These are phyloP conservation scores for Dactylorhiza incarnata DNA, from an alignment of 106 monocot genomes.

Conservation along the genomic window DNA sequence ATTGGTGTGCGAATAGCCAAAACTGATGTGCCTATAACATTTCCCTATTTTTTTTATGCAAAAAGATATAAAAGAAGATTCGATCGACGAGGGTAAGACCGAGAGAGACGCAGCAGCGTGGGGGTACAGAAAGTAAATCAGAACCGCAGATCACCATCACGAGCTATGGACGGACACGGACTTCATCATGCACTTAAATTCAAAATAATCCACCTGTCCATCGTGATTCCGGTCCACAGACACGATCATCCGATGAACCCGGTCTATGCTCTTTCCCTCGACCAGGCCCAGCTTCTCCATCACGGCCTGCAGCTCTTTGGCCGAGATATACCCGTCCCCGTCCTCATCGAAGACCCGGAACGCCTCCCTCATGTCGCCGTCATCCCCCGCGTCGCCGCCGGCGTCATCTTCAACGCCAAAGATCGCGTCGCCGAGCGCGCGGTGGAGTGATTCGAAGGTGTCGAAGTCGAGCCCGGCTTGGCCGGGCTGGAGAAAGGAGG, in stretches of 20 bases:
- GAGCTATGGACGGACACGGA: not conserved
- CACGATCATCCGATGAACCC: constrained; percentile 24
- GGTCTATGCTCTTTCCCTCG: constrained; percentile 20
- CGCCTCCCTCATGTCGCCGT: constrained; percentile 43
- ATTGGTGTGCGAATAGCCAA: too few species aligned
- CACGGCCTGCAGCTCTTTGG: constrained; percentile 39
- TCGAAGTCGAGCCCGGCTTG: constrained; percentile 31
- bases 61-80: too few species aligned
- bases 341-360: constrained; percentile 50
- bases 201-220: constrained; percentile 21
- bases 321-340: constrained; percentile 47
- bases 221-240: constrained; percentile 24
- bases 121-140: not conserved
- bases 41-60: too few species aligned
- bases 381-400: constrained; percentile 10
- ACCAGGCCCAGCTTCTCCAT: constrained; percentile 27
- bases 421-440: constrained; percentile 24
- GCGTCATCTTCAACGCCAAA: not conserved
- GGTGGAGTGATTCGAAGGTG: constrained; percentile 27
- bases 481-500: constrained; percentile 19
- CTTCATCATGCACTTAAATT: constrained; percentile 30
- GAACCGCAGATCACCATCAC: not conserved
- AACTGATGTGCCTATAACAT: too few species aligned
- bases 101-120: too few species aligned
- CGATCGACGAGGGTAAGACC: too few species aligned